Conservation (phyloP, 345 rosid species). For the Eucalyptus regnans region DNA sequence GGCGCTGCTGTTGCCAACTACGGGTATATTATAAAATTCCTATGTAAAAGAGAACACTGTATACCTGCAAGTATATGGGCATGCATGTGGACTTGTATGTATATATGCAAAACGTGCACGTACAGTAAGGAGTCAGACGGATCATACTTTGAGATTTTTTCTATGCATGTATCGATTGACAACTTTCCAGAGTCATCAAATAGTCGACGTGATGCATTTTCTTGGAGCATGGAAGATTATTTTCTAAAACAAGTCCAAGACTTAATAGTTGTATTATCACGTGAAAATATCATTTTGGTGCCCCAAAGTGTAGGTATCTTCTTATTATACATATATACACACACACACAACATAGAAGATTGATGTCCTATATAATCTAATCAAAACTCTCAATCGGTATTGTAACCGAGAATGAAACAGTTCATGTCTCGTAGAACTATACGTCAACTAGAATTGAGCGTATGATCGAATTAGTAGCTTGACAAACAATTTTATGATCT, state of each 20-base stretch:
- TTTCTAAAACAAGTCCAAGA: neutral
- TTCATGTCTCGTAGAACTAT: no score
- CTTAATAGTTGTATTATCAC: neutral
- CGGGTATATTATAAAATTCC: neutral
- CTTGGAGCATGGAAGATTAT: neutral
- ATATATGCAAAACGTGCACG: neutral
- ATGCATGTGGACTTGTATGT: neutral
- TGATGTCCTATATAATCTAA: no score
- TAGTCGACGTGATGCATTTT: neutral
- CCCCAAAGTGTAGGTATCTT: neutral
- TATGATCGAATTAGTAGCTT: no score
- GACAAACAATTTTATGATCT: no score
- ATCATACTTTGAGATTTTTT: neutral
- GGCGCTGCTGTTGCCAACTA: neutral
- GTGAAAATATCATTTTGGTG: neutral
- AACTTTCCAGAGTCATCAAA: neutral
- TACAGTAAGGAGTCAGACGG: neutral
- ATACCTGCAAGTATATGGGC: no score
- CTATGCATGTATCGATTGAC: neutral
- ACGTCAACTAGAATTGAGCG: no score
- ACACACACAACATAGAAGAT: no score
- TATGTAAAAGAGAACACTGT: neutral
- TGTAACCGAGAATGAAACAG: no score
- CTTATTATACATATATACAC: no score
- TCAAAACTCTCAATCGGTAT: accelerated